Evolutionary conservation across 2,329 filamentous ascomycete genomes (phyloP).

Genomic region (Dothideomycetes sp.): DNA sequence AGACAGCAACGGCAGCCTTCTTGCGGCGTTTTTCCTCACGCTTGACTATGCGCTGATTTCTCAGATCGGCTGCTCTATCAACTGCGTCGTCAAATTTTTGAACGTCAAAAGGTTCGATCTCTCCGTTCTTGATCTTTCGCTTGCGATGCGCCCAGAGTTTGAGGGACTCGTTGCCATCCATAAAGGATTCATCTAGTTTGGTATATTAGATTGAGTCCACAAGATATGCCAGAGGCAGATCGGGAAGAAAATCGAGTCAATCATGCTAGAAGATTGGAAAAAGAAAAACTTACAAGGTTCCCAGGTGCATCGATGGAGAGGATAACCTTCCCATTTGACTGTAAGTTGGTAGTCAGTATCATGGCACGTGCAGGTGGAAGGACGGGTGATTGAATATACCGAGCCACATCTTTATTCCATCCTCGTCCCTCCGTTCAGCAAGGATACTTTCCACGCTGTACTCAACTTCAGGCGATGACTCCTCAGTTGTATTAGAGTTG

Average conservation of each 20-base stretch:
- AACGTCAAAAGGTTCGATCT: constrained; percentile 19
- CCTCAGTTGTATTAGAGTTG: constrained; percentile 17
- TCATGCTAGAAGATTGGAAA: too few relatives aligned
- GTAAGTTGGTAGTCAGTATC: neutral
- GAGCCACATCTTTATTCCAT: constrained; percentile 7
- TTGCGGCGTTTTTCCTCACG: constrained; percentile 21
- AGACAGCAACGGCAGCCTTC: constrained; percentile 14
- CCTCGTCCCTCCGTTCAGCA: constrained; percentile 14
- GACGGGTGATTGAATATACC: constrained; percentile 20
- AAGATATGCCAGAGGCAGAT: too few relatives aligned
- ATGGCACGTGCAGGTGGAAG: neutral
- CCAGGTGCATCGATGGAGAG: constrained; percentile 21
- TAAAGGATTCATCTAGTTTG: neutral
- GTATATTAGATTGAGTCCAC: too few relatives aligned
- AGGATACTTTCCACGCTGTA: constrained; percentile 27
- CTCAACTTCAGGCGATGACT: constrained; percentile 17
- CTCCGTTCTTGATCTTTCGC: constrained; percentile 14
- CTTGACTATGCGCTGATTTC: constrained; percentile 15
- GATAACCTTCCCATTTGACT: constrained; percentile 27
- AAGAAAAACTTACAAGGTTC: constrained; percentile 18
- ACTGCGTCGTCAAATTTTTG: constrained; percentile 17
- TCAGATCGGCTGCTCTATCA: constrained; percentile 10
- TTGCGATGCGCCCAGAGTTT: constrained; percentile 19
- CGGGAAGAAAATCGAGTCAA: too few relatives aligned
- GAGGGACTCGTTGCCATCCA: neutral